phyloP scores from a whole-genome alignment of 1,284 basidiomycete species.

The Gymnopus androsaceus region DNA sequence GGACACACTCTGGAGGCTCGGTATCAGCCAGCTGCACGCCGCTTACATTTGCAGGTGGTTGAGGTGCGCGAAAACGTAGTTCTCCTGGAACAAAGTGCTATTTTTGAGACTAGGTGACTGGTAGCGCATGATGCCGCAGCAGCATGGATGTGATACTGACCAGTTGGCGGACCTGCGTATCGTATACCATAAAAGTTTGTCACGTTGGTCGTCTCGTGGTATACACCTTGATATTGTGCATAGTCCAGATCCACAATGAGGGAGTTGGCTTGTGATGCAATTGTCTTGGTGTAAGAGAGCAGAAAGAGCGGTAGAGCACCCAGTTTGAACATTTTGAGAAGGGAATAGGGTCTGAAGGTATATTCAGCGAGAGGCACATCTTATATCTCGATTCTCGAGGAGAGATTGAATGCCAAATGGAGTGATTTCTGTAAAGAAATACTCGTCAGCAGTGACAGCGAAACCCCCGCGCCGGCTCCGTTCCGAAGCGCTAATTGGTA shows the following conservation, averaged over 20 bases:
- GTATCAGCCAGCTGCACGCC: slow-evolving; percentile 36
- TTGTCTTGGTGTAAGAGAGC: too few species aligned
- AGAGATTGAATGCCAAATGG: too few species aligned
- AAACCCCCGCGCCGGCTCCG: too few species aligned
- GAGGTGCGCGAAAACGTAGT: slow-evolving; percentile 38
- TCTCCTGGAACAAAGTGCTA: slow-evolving; percentile 26
- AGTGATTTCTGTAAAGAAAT: too few species aligned
- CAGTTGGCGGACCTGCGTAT: slow-evolving; percentile 42
- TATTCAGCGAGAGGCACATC: too few species aligned
- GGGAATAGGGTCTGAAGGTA: too few species aligned
- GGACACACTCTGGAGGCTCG: slow-evolving; percentile 32
- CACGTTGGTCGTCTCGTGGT: slow-evolving; percentile 33
- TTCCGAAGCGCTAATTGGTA: too few species aligned
- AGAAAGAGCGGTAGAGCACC: too few species aligned
- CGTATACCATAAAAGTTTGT: slow-evolving; percentile 43
- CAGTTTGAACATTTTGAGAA: too few species aligned
- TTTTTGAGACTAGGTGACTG: background rate
- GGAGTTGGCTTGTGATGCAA: too few species aligned
- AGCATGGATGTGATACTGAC: slow-evolving; percentile 21
- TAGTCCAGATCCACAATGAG: slow-evolving; percentile 45
- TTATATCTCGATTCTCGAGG: too few species aligned
- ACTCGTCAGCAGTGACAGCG: too few species aligned
- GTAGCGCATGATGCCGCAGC: background rate
- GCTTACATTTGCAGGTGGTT: slow-evolving; percentile 26
- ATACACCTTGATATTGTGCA: slow-evolving; percentile 36